A percentile compares a stretch with the other conserved stretches of the same genome.
Conservation (phyloP, 345 rosid species). For the Corchorus olitorius region DNA sequence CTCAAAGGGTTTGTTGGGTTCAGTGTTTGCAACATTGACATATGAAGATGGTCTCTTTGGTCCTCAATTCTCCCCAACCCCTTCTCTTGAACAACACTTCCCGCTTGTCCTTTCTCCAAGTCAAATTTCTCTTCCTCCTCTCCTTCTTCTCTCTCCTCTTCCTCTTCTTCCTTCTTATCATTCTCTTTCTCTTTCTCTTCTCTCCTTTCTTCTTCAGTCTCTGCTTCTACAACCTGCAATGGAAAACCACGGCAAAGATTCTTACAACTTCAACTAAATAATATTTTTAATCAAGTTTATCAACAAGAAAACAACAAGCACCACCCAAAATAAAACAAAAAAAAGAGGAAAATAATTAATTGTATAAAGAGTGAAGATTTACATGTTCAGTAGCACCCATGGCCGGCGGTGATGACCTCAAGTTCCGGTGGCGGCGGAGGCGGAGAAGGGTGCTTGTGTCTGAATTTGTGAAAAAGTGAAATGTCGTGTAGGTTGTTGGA, state of each 20-base stretch:
- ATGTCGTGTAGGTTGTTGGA: background rate
- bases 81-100: slow-evolving; percentile 25
- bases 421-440: slow-evolving; percentile 39
- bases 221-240: slow-evolving; percentile 49
- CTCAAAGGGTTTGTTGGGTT: slow-evolving; percentile 87
- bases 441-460: slow-evolving; percentile 8
- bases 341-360: background rate
- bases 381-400: slow-evolving; percentile 65
- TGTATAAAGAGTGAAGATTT: background rate
- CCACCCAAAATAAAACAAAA: background rate
- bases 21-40: slow-evolving; percentile 64
- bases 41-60: slow-evolving; percentile 32
- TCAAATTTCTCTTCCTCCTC: slow-evolving; percentile 1
- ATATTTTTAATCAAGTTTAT: background rate
- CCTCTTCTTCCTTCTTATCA: slow-evolving; percentile 14
- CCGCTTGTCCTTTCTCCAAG: slow-evolving; percentile 53
- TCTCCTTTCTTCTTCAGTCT: slow-evolving; percentile 29
- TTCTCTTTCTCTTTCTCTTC: slow-evolving; percentile 18
- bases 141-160: background rate
- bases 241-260: slow-evolving; percentile 1
- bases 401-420: slow-evolving; percentile 36
- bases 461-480: background rate
- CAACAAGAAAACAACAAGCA: background rate
- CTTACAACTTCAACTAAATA: slow-evolving; percentile 4
- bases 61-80: slow-evolving; percentile 24